Conservation (phyloP, 1,139 yeast species). For the Candida pseudoviswanathii region DNA sequence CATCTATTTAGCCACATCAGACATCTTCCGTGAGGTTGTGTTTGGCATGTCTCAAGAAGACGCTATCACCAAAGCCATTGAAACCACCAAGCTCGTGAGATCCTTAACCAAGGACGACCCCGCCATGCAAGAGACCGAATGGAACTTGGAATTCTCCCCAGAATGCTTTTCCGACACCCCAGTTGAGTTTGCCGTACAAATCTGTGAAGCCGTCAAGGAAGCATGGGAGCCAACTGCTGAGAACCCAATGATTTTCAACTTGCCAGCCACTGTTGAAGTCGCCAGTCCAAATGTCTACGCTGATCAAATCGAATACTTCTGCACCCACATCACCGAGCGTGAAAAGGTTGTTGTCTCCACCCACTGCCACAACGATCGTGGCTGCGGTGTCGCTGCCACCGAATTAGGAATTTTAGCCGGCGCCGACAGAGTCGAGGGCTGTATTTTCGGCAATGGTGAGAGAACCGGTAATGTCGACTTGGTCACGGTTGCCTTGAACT, state of each 20-base stretch:
- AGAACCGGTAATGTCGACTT: slow-evolving; percentile 97
- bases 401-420: slow-evolving; percentile 95
- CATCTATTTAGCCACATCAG: slow-evolving; percentile 90
- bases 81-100: slow-evolving; percentile 78
- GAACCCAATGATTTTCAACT: slow-evolving; percentile 87
- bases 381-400: slow-evolving; percentile 97
- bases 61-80: slow-evolving; percentile 77
- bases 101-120: slow-evolving; percentile 90
- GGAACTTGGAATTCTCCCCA: slow-evolving; percentile 94
- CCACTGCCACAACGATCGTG: slow-evolving; percentile 96
- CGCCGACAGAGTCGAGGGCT: slow-evolving; percentile 97
- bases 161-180: slow-evolving; percentile 93
- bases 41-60: slow-evolving; percentile 84
- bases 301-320: slow-evolving; percentile 92
- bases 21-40: slow-evolving; percentile 86
- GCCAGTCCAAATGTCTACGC: slow-evolving; percentile 93
- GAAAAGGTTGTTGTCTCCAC: slow-evolving; percentile 86
- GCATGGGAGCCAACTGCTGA: slow-evolving; percentile 91
- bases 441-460: slow-evolving; percentile 97
- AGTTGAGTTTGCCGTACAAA: slow-evolving; percentile 75
- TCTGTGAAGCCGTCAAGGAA: slow-evolving; percentile 92
- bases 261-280: slow-evolving; percentile 99
- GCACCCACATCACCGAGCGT: slow-evolving; percentile 75
- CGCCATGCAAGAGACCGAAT: slow-evolving; percentile 64
- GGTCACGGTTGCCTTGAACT: slow-evolving; percentile 87